Percentiles rank a stretch among this genome's conserved stretches.
Conservation (phyloP, 257 asterid species). For the Ehretia macrophylla region DNA sequence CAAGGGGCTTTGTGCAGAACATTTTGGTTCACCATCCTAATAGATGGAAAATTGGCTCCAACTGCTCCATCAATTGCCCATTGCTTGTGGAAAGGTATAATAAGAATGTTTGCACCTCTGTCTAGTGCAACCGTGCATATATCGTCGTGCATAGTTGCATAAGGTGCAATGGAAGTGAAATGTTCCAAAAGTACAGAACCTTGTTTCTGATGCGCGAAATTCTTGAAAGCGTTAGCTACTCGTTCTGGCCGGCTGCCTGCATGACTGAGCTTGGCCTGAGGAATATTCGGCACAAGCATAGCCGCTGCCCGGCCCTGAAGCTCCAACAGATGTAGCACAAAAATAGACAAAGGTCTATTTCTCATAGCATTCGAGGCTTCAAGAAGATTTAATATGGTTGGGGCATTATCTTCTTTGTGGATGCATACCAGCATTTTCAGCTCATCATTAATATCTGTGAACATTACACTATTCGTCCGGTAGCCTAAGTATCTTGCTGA, state of each 20-base stretch:
- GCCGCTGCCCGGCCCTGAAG: conserved; percentile 55
- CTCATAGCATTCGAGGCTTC: conserved; percentile 38
- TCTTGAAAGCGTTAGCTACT: conserved; percentile 37
- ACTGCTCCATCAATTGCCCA: conserved; percentile 40
- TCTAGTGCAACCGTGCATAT: conserved; percentile 50
- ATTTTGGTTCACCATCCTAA: conserved; percentile 46
- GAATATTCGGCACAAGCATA: conserved; percentile 28
- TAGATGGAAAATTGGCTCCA: conserved; percentile 22
- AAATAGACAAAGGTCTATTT: conserved; percentile 30
- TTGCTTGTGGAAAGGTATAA: conserved; percentile 58
- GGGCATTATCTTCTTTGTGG: conserved; percentile 44
- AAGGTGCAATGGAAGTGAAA: conserved; percentile 56
- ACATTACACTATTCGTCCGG: conserved; percentile 30
- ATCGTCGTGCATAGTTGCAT: conserved; percentile 63
- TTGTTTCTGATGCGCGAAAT: conserved; percentile 18
- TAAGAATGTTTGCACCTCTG: conserved; percentile 34
- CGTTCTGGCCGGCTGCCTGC: conserved; percentile 37
- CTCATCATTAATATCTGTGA: conserved; percentile 32
- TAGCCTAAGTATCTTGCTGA: conserved; percentile 37
- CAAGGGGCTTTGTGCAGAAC: conserved; percentile 55
- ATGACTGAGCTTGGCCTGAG: conserved; percentile 22
- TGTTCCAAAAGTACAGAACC: conserved; percentile 31
- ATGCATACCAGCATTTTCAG: conserved; percentile 46
- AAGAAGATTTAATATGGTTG: conserved; percentile 43
- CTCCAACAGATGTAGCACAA: conserved; percentile 46